These are phyloP conservation scores for Neurospora intermedia DNA, from an alignment of 495 filamentous ascomycete species.

Conservation along the genomic window DNA sequence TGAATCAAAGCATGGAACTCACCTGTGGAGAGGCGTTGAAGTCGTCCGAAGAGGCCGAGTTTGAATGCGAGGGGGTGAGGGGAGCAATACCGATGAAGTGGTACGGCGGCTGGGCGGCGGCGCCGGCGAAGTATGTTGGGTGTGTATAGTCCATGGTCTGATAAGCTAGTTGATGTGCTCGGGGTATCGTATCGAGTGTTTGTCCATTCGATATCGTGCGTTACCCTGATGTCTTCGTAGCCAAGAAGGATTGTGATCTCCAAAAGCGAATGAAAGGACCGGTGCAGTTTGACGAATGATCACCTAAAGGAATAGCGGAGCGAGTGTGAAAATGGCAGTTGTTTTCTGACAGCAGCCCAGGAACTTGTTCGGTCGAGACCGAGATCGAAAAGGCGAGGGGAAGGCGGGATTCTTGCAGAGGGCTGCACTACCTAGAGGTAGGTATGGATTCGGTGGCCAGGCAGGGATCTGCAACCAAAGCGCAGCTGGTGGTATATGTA, in stretches of 20 bases:
- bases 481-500: neutral
- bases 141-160: slow-evolving; percentile 34
- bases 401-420: neutral
- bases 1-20: slow-evolving; percentile 20
- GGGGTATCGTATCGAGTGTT: neutral
- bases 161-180: neutral
- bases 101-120: slow-evolving; percentile 33
- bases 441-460: neutral
- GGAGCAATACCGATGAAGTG: slow-evolving; percentile 44
- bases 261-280: neutral
- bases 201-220: neutral
- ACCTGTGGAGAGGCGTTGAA: slow-evolving; percentile 46
- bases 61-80: slow-evolving; percentile 41
- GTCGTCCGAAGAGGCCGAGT: slow-evolving; percentile 42
- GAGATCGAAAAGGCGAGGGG: neutral
- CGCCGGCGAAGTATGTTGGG: slow-evolving; percentile 31
- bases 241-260: neutral
- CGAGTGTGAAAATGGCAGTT: neutral
- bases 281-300: neutral
- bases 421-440: neutral
- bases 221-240: neutral
- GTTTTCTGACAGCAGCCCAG: neutral
- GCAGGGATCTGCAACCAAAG: neutral
- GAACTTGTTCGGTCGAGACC: neutral
- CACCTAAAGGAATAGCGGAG: neutral